phyloP scores from a whole-genome alignment of 2,329 filamentous ascomycete genomes.

The Colletotrichum caudatum region DNA sequence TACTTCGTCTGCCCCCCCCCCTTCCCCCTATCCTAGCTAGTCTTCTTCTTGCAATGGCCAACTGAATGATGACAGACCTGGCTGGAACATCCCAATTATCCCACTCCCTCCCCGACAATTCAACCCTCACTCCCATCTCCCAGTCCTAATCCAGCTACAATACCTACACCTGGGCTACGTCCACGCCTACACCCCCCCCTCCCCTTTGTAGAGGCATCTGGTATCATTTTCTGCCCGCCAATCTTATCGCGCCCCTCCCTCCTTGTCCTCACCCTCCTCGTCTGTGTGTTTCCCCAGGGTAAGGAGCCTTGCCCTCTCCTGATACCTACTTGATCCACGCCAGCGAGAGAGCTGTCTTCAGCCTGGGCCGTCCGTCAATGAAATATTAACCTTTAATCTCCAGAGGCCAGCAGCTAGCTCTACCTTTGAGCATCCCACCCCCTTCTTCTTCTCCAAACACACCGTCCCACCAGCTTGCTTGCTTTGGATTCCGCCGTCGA shows the following conservation, averaged over 20 bases:
- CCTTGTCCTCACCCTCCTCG: constrained; percentile 29
- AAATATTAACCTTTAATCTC: constrained; percentile 37
- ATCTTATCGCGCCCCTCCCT: constrained; percentile 32
- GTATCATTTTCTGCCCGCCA: constrained; percentile 19
- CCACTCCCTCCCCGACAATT: background rate
- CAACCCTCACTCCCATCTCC: constrained; percentile 26
- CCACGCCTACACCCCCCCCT: constrained; percentile 22
- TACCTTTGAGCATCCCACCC: constrained; percentile 36
- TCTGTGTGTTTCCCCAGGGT: constrained; percentile 38
- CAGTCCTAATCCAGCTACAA: constrained; percentile 20
- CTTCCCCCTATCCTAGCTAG: constrained; percentile 4
- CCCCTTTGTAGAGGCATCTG: background rate
- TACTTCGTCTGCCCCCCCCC: too few species aligned
- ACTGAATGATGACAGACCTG: constrained; percentile 38
- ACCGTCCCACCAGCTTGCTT: constrained; percentile 40
- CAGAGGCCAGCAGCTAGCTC: constrained; percentile 15
- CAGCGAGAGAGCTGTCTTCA: constrained; percentile 28
- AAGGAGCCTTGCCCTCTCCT: constrained; percentile 38
- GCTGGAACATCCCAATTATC: constrained; percentile 33
- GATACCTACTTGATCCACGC: constrained; percentile 27
- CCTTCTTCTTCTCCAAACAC: constrained; percentile 37
- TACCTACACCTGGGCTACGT: constrained; percentile 11
- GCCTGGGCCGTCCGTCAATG: constrained; percentile 28
- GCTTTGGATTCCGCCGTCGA: constrained; percentile 30
- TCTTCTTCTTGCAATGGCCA: constrained; percentile 25